Percentiles rank a stretch among this genome's conserved stretches.
These are phyloP conservation scores for Rhizopus sp. DNA, from an alignment of 371 early-diverging fungal species.

Conservation along the genomic window DNA sequence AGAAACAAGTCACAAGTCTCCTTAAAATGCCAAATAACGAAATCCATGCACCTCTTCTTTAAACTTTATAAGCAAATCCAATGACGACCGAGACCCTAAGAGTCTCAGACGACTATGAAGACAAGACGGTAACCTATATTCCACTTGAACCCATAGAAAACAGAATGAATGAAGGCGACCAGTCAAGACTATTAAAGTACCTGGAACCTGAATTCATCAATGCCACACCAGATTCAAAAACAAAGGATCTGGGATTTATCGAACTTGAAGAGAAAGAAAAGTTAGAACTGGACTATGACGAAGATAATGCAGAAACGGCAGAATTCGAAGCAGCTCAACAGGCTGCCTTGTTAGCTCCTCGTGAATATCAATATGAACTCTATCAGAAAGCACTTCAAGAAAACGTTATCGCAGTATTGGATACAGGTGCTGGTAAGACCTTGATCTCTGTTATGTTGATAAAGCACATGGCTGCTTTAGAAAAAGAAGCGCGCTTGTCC, in stretches of 20 bases:
- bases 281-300: conserved; percentile 24
- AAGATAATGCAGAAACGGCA: conserved; percentile 18
- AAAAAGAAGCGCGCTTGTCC: conserved; percentile 28
- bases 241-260: conserved; percentile 25
- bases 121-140: conserved; percentile 19
- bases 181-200: conserved; percentile 20
- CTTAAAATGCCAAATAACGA: too few species aligned
- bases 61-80: background rate
- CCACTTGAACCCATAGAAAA: conserved; percentile 20
- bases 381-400: conserved; percentile 62
- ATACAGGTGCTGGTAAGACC: conserved; percentile 95
- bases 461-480: conserved; percentile 60
- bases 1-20: too few species aligned
- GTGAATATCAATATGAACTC: conserved; percentile 81
- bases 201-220: conserved; percentile 40
- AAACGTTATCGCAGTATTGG: conserved; percentile 87
- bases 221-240: conserved; percentile 23
- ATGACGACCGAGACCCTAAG: conserved; percentile 1
- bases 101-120: conserved; percentile 14
- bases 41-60: background rate
- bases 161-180: conserved; percentile 37
- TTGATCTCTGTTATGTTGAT: conserved; percentile 86
- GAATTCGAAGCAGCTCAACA: conserved; percentile 17
- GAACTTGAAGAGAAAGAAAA: conserved; percentile 28
- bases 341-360: conserved; percentile 45